phyloP scores from a whole-genome alignment of 441 rosid genomes.

The Gossypium schwendimanii region DNA sequence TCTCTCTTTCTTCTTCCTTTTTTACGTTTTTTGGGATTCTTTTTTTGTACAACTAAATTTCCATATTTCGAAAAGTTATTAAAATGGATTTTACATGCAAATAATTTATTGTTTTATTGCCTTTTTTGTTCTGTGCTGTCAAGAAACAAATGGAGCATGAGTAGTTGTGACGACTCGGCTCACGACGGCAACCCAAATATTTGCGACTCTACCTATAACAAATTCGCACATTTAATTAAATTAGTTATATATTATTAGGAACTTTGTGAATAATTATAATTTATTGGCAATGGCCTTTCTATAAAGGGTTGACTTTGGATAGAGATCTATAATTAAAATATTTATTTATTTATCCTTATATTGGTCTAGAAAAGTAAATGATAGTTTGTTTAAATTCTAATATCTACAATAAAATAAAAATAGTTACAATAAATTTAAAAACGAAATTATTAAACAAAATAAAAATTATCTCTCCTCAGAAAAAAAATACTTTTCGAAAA shows the following conservation, averaged over 20 bases:
- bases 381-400: neutral
- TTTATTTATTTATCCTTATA: neutral
- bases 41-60: neutral
- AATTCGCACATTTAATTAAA: neutral
- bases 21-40: neutral
- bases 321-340: neutral
- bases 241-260: neutral
- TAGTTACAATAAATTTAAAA: too few relatives aligned
- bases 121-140: slow-evolving; percentile 8
- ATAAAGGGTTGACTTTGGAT: slow-evolving; percentile 17
- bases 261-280: neutral
- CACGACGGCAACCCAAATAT: slow-evolving; percentile 14
- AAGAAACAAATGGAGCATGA: slow-evolving; percentile 5
- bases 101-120: slow-evolving; percentile 1
- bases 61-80: neutral
- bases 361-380: neutral
- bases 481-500: neutral
- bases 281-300: neutral
- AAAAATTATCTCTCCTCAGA: too few relatives aligned
- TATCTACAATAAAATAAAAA: neutral
- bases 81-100: slow-evolving; percentile 14
- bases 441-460: too few relatives aligned
- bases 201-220: neutral
- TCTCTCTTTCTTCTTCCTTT: neutral
- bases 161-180: slow-evolving; percentile 42